phyloP scores from a whole-genome alignment of 164 flowering plant species.

The Berberis thunbergii region DNA sequence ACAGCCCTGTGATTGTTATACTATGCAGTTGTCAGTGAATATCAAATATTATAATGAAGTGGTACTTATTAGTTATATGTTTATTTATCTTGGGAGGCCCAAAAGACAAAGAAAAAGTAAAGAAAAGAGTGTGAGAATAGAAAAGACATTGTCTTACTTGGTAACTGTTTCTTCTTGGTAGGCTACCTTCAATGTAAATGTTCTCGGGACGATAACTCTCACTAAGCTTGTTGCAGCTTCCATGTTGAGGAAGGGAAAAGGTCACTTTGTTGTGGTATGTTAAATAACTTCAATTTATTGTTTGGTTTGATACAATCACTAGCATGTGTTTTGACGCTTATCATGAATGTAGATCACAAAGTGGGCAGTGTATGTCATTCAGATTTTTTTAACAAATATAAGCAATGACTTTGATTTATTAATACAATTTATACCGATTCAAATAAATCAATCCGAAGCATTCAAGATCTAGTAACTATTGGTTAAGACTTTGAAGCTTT shows the following conservation, averaged over 20 bases:
- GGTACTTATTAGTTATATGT: no score
- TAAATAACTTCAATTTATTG: not conserved
- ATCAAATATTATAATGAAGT: not conserved
- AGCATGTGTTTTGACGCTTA: not conserved
- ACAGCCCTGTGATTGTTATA: no score
- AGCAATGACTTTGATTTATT: no score
- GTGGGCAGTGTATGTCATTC: no score
- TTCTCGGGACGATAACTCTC: conserved; percentile 76
- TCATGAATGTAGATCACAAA: not conserved
- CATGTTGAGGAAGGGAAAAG: conserved; percentile 78
- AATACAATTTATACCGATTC: no score
- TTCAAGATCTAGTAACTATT: no score
- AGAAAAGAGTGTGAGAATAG: no score
- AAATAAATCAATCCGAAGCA: no score
- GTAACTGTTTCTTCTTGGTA: conserved; percentile 6
- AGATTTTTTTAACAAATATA: no score
- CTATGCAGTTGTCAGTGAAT: no score
- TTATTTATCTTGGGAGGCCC: no score
- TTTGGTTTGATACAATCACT: not conserved
- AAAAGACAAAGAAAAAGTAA: not conserved
- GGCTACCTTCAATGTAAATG: conserved; percentile 81
- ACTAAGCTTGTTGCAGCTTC: conserved; percentile 65
- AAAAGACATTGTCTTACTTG: not conserved
- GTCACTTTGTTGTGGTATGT: conserved; percentile 97
- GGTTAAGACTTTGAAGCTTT: no score